Percentiles rank a stretch among this genome's conserved stretches.
phyloP scores from a whole-genome alignment of 768 basidiomycete genomes.

The Tricholoma terreum region DNA sequence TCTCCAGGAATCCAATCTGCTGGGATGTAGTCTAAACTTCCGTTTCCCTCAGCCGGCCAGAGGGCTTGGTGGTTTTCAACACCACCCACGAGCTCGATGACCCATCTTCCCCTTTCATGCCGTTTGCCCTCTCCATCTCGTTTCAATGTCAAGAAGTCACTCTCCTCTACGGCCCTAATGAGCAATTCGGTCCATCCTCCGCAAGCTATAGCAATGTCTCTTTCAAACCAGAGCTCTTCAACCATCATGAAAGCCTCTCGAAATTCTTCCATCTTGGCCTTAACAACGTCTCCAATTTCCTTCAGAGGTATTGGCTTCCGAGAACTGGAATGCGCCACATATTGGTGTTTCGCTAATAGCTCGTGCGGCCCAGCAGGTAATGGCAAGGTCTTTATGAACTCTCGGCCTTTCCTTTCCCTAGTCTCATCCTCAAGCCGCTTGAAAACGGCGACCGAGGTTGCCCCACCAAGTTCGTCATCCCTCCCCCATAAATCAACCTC shows the following conservation, averaged over 20 bases:
- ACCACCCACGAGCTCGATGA: slow-evolving; percentile 43
- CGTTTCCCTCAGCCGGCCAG: slow-evolving; percentile 30
- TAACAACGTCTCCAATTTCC: slow-evolving; percentile 49
- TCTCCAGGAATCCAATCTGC: slow-evolving; percentile 45
- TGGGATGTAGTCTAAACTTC: slow-evolving; percentile 40
- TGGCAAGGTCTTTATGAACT: slow-evolving; percentile 24
- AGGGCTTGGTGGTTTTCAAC: slow-evolving; percentile 23
- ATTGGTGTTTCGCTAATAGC: slow-evolving; percentile 45
- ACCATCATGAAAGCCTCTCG: slow-evolving; percentile 47
- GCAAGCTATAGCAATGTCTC: slow-evolving; percentile 44
- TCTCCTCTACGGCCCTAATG: slow-evolving; percentile 43
- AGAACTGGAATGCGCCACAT: slow-evolving; percentile 49
- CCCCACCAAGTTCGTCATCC: slow-evolving; percentile 60
- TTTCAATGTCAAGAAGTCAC: slow-evolving; percentile 37
- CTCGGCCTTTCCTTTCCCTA: slow-evolving; percentile 39
- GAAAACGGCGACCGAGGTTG: slow-evolving; percentile 67
- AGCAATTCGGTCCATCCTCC: slow-evolving; percentile 63
- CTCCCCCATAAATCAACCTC: slow-evolving; percentile 73
- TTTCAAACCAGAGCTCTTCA: slow-evolving; percentile 50
- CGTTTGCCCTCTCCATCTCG: slow-evolving; percentile 31
- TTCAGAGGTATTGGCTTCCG: slow-evolving; percentile 37
- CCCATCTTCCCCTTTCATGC: slow-evolving; percentile 37
- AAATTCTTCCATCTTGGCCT: slow-evolving; percentile 52
- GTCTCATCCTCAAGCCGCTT: slow-evolving; percentile 37
- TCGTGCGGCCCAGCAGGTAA: slow-evolving; percentile 36